Evolutionary conservation across 495 filamentous ascomycete genomes (phyloP).

Genomic region (Penicillium manginii): DNA sequence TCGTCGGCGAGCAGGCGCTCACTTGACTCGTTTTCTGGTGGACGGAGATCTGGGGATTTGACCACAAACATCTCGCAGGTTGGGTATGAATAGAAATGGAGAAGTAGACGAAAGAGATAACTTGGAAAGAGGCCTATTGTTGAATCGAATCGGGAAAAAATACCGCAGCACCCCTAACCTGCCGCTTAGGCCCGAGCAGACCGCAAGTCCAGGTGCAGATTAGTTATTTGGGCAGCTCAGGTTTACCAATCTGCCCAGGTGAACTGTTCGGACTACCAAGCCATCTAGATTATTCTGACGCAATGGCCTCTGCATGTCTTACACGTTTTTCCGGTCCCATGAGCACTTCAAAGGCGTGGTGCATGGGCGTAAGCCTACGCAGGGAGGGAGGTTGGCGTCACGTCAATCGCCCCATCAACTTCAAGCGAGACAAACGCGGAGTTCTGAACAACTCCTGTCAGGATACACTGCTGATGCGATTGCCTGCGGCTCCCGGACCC

Average conservation of each 20-base stretch:
- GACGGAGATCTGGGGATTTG: slow-evolving; percentile 3
- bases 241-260: not conserved
- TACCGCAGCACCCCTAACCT: not conserved
- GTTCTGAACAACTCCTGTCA: slow-evolving; percentile 15
- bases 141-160: not conserved
- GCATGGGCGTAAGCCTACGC: slow-evolving; percentile 10
- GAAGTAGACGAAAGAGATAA: not conserved
- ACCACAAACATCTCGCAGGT: slow-evolving; percentile 5
- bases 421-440: not conserved
- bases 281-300: slow-evolving; percentile 4
- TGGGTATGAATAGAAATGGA: not conserved
- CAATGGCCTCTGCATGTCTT: slow-evolving; percentile 28
- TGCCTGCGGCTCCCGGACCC: slow-evolving; percentile 5
- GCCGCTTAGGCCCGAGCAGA: slow-evolving; percentile 2
- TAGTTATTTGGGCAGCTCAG: not conserved
- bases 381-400: slow-evolving; percentile 14
- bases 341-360: slow-evolving; percentile 15
- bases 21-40: not conserved
- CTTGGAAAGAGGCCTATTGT: not conserved
- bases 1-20: slow-evolving; percentile 24
- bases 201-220: slow-evolving; percentile 19
- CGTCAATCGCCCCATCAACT: slow-evolving; percentile 4
- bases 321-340: slow-evolving; percentile 26
- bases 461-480: not conserved
- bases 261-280: not conserved